Percentiles rank a stretch among this genome's conserved stretches.
Evolutionary conservation across 176 grass and related monocot genomes (phyloP).

Genomic region (Carex parvula): DNA sequence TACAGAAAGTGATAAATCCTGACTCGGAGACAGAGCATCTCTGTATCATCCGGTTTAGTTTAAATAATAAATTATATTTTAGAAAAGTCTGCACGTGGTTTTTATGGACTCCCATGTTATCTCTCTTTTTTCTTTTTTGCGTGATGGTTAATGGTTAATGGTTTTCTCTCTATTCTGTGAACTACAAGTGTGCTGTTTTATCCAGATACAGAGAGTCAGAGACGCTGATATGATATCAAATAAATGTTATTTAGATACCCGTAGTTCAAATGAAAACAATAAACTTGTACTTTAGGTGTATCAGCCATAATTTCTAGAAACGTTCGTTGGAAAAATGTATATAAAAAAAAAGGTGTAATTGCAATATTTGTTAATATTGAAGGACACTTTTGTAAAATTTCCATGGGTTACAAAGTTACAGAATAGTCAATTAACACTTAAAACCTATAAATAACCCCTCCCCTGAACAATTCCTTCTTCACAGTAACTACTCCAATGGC

Average conservation of each 20-base stretch:
- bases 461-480: not conserved
- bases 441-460: conserved; percentile 13
- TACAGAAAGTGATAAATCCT: conserved; percentile 12
- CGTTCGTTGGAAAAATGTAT: not conserved
- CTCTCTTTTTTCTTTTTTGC: not conserved
- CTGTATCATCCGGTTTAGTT: not conserved
- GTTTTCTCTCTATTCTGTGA: not conserved
- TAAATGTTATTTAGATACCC: too few relatives aligned
- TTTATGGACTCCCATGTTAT: not conserved
- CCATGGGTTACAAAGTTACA: not conserved
- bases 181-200: not conserved
- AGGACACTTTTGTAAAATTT: not conserved
- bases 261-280: too few relatives aligned
- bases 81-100: not conserved
- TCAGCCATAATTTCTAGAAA: not conserved
- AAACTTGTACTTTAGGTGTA: too few relatives aligned
- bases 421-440: not conserved
- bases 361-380: not conserved
- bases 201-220: not conserved
- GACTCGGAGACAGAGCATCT: conserved; percentile 22
- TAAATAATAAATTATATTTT: not conserved
- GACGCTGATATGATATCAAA: not conserved
- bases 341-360: not conserved
- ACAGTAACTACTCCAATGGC: conserved; percentile 32
- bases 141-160: not conserved